Evolutionary conservation across 2,329 filamentous ascomycete species (phyloP), one percentile per base, ranked within the genome.

Genomic region (Aspergillus udagawae): DNA sequence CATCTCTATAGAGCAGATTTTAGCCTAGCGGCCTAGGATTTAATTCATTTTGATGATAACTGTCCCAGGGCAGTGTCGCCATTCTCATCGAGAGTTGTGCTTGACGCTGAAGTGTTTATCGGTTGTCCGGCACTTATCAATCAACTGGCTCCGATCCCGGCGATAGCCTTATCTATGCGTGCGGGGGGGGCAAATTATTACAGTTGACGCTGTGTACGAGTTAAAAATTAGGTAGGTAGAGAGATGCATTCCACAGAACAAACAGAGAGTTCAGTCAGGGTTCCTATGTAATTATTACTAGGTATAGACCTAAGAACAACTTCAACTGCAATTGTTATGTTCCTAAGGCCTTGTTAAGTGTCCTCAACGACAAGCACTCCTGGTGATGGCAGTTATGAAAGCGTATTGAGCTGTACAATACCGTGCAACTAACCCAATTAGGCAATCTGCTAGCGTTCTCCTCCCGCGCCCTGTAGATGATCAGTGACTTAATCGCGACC

Each of bases 81-180:
- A 38, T 38, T 38, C 32, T 38, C 14, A 38, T 12, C 32, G 32
- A 38, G 6, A 38, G 14, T 38, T 3, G 32, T 17, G 29, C 32
- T 38, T 29, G 28, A 29, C 9, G 28, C 9, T 29, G 28, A 12
- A 29, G 28, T 29, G 28, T 10, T 29, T 38, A 17, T 17, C 32
- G 32, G 32, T 14, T 38, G 32, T 17, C 32, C 47, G 45, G 35
- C 51, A 54, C 60, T 66, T 66, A 67, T 65, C 64, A 53, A 54
- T 55, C 29, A 41, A 23, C 51, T 25, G 27, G 56, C 48, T 61
- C 69, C 69, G 68, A 70, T 71, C 63, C 69, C 70, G 69, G 67
- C 62, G 62, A 59, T 71, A 72, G 61, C 70, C 70, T 71, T 71
- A 67, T 70, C 67, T 71, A 71, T 61, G 68, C 69, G 70, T 55